A percentile compares a stretch with the other conserved stretches of the same genome.
phyloP scores from a whole-genome alignment of 2,329 filamentous ascomycete genomes.

The Fusarium sp. region DNA sequence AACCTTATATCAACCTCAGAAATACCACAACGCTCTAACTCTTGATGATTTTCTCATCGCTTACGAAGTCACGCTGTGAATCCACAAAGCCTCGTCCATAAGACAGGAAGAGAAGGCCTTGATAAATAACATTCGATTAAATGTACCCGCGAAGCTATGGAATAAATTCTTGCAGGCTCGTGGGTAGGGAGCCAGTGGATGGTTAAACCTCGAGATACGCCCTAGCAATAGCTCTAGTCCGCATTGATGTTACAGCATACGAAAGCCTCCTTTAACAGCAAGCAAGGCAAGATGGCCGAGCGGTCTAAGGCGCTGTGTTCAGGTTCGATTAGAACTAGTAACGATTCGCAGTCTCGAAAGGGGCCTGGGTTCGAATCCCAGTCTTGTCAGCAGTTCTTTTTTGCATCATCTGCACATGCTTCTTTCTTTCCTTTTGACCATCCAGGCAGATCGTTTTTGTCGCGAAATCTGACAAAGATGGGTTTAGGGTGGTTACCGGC shows the following conservation, averaged over 20 bases:
- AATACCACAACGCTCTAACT: too few species aligned
- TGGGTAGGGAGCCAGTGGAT: too few species aligned
- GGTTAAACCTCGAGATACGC: not conserved
- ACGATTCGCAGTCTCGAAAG: slow-evolving; percentile 47
- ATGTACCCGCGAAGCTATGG: too few species aligned
- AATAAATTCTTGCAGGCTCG: too few species aligned
- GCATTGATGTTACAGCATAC: not conserved
- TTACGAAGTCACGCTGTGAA: too few species aligned
- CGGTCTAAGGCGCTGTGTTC: slow-evolving; percentile 47
- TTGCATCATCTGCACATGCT: not conserved
- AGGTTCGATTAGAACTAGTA: slow-evolving; percentile 34
- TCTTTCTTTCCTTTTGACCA: too few species aligned
- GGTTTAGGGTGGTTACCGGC: not conserved
- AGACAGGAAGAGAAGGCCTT: too few species aligned
- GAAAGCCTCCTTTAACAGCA: not conserved
- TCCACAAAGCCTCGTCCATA: too few species aligned
- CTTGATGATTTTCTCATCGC: too few species aligned
- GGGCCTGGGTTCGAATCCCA: slow-evolving; percentile 46
- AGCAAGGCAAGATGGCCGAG: slow-evolving; percentile 37
- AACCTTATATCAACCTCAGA: too few species aligned
- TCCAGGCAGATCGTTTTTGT: too few species aligned
- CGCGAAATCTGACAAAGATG: not conserved
- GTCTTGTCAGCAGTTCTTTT: slow-evolving; percentile 30
- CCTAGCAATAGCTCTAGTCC: not conserved
- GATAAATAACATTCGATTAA: too few species aligned